Evolutionary conservation across 225 moss, liverwort and hornwort species (phyloP), one percentile per base, ranked within the genome.

Genomic region (Anthoceros angustus): DNA sequence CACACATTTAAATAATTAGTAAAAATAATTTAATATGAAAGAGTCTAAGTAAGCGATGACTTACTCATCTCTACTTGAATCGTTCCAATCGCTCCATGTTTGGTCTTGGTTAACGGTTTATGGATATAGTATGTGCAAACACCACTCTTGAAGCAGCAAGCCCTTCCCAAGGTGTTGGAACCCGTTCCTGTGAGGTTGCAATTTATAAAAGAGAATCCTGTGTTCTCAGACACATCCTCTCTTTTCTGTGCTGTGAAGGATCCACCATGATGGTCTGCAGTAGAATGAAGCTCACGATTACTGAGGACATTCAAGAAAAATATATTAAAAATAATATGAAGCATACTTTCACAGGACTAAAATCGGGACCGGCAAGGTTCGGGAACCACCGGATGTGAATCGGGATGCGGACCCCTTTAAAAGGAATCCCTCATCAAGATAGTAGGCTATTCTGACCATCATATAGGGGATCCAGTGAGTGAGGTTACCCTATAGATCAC

Each of bases 31-130:
- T 32, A 32, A 32, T 32, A 32, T 32, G 32, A 32, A 32, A 32
- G 1, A 32, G 32, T 32, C 4, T 32, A 32, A 32, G 32, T 32
- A 32, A 32, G 4, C 32, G 1, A 32, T 1, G 4, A 32, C 32
- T 32, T 32, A 32, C 32, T 32, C 32, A 32, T 32, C 32, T 32
- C 32, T 32, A 4, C 2, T 32, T 4, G 75, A 42, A 70, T 78
- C 81, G 0, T 81, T 69, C 81, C 78, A 81, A 71, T 81, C 70
- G 42, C 72, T 69, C 81, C 78, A 81, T 62, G 78, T 78, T 0
- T 0, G 62, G 0, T 77, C 75, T 12, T 69, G 0, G 68, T 77
- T 7, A 39, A 81, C 4, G 4, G 1, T 1, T 65, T 68, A 70
- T 81, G 75, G 75, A 81, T 81, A 61, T 69, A 0, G 81, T 81